Evolutionary conservation across 768 basidiomycete species (phyloP).

Genomic region (Lactarius indigo): DNA sequence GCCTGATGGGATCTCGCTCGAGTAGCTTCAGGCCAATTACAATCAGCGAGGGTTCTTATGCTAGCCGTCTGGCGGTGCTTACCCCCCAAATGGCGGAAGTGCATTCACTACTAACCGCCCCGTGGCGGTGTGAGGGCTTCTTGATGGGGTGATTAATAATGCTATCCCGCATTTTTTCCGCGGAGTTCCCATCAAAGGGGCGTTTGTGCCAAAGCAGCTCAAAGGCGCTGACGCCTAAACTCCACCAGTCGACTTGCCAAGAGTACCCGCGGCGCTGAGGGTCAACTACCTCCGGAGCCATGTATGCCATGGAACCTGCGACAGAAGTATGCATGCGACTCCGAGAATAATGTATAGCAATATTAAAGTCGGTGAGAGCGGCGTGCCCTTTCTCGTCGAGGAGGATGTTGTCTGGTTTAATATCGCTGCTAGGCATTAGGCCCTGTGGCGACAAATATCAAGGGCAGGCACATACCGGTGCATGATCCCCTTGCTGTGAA

Average conservation of each 20-base stretch:
- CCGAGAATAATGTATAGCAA: constrained; percentile 96
- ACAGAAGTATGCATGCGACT: constrained; percentile 85
- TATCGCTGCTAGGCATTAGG: constrained; percentile 52
- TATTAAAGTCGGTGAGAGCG: constrained; percentile 98
- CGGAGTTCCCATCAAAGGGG: constrained; percentile 87
- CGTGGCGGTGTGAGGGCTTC: constrained; percentile 53
- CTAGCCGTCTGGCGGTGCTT: constrained; percentile 29
- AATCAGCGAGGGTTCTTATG: not conserved
- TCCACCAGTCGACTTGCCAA: constrained; percentile 96
- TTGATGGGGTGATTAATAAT: constrained; percentile 77
- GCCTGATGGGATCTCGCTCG: constrained; percentile 71
- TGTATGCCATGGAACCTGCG: constrained; percentile 98
- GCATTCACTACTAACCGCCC: constrained; percentile 60
- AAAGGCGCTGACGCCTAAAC: constrained; percentile 84
- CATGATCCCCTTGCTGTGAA: constrained; percentile 89
- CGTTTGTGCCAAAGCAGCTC: constrained; percentile 82
- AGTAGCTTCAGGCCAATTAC: constrained; percentile 54
- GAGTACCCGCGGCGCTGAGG: constrained; percentile 81
- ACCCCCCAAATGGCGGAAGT: constrained; percentile 67
- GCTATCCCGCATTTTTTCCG: constrained; percentile 82
- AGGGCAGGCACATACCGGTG: constrained; percentile 64
- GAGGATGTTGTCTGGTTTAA: constrained; percentile 97
- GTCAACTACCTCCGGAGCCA: constrained; percentile 92
- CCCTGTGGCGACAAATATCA: constrained; percentile 23
- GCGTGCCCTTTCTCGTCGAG: constrained; percentile 93